Conservation (phyloP, 192 early-diverging fungal genomes). For the Anaeromyces robustus region DNA sequence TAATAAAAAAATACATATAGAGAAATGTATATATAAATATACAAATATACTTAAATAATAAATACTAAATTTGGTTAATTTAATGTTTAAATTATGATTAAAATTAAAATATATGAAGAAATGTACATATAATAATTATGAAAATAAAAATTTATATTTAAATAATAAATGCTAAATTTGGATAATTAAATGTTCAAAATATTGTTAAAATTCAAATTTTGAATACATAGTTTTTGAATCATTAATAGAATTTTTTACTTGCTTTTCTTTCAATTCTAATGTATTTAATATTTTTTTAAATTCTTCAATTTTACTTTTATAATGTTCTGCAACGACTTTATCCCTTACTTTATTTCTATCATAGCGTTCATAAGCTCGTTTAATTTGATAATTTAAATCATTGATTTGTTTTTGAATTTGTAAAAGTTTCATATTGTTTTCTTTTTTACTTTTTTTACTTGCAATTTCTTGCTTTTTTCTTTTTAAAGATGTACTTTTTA, state of each 20-base stretch:
- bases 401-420: not conserved
- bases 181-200: too few species aligned
- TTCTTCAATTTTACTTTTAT: not conserved
- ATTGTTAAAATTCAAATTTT: not conserved
- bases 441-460: not conserved
- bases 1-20: too few species aligned
- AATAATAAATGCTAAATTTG: too few species aligned
- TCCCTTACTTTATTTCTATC: not conserved
- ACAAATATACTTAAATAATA: too few species aligned
- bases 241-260: not conserved
- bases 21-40: too few species aligned
- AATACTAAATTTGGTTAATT: too few species aligned
- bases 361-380: not conserved
- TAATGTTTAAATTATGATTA: too few species aligned
- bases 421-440: not conserved
- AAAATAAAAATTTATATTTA: too few species aligned
- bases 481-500: not conserved
- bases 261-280: not conserved
- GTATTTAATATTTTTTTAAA: not conserved
- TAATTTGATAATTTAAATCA: not conserved
- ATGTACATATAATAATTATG: too few species aligned
- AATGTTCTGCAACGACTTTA: not conserved
- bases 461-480: not conserved
- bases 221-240: not conserved
- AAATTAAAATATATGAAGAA: too few species aligned